phyloP scores from a whole-genome alignment of 192 early-diverging fungal species.

The Coemansia sp. region DNA sequence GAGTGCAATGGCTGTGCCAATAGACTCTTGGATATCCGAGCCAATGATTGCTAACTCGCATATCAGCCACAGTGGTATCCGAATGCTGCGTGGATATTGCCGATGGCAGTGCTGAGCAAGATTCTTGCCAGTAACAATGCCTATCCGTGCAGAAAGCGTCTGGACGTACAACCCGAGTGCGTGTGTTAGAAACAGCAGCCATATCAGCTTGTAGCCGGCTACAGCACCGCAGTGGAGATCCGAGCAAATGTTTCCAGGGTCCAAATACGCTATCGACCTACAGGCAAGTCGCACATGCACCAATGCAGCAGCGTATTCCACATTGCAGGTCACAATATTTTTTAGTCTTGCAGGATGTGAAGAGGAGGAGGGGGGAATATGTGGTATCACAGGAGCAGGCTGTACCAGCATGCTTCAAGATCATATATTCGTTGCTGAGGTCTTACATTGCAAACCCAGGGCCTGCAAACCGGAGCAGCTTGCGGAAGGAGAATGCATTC shows the following conservation, averaged over 20 bases:
- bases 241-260: constrained; percentile 69
- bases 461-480: constrained; percentile 64
- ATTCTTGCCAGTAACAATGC: constrained; percentile 65
- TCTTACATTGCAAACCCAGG: constrained; percentile 60
- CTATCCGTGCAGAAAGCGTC: constrained; percentile 59
- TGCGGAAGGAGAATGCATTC: constrained; percentile 57
- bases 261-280: constrained; percentile 67
- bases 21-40: constrained; percentile 74
- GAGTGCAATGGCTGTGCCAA: constrained; percentile 89
- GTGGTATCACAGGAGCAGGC: too few relatives aligned
- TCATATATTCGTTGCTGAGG: too few relatives aligned
- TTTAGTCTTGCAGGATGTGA: too few relatives aligned
- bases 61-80: constrained; percentile 57
- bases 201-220: constrained; percentile 65
- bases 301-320: not conserved
- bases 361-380: too few relatives aligned
- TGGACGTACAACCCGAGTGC: constrained; percentile 64
- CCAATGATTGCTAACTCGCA: constrained; percentile 69
- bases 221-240: constrained; percentile 71
- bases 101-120: constrained; percentile 58
- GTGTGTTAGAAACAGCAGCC: constrained; percentile 66
- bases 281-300: not conserved
- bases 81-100: constrained; percentile 43
- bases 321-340: too few relatives aligned
- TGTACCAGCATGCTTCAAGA: too few relatives aligned